Evolutionary conservation across 768 basidiomycete species (phyloP), one percentile per base, ranked within the genome.

Genomic region (Podaxis rugospora): DNA sequence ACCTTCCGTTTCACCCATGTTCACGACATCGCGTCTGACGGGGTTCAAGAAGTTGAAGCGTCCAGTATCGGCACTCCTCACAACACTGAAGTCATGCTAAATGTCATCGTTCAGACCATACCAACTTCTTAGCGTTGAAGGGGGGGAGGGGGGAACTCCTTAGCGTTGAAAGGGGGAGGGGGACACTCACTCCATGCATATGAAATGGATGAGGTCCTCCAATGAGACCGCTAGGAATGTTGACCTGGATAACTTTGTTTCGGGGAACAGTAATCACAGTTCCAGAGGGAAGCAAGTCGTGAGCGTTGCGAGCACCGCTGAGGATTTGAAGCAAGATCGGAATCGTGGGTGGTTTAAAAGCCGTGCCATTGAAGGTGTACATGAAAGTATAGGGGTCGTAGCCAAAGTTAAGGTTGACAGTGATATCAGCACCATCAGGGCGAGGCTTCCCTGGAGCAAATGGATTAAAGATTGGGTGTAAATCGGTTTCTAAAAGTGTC

Each of bases 21-120:
- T 74, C 39, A 86, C 79, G 1, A 84, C 83, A 67, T 89, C 87
- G n/a, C 86, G 74, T 47, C 76, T 63, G 49, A 76, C 76, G 0
- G 89, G 89, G 69, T 89, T 83, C 14, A 65, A 64, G 44, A 75
- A 81, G 69, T 83, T 83, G 64, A 74, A 76, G 4, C 36, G 61
- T 10, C 62, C 63, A 58, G 67, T 78, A 0, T 76, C 78, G 1
- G 77, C 78, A 62, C 71, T 78, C 23, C 77, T 70, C 40, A 83
- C 69, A 21, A 82, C 80, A 44, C 67, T 68, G 67, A 81, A 80
- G 6, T 65, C 63, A 59, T 79, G 77, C 62, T 65, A 44, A 1
- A 18, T 23, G 28, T 25, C 5, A 25, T 21, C 21, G 7, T 14
- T 32, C 50, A 51, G 53, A 21, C 42, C 32, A 23, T 3, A 5